Percentiles rank a stretch among this genome's conserved stretches.
phyloP scores from a whole-genome alignment of 2,329 filamentous ascomycete genomes.

The Diaporthe destruens region DNA sequence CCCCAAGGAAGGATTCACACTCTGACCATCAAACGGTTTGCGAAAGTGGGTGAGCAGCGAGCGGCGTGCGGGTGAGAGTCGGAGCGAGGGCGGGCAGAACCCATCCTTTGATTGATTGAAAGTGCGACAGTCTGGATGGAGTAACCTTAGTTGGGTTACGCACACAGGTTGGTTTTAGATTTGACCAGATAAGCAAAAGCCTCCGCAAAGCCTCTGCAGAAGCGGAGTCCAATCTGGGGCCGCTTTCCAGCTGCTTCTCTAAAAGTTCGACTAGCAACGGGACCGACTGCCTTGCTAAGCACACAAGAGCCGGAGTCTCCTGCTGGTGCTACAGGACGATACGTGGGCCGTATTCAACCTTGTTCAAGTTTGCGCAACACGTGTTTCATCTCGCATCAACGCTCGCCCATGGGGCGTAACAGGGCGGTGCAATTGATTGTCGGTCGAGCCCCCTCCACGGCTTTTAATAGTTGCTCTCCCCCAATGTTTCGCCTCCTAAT shows the following conservation, averaged over 20 bases:
- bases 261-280: constrained; percentile 7
- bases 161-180: constrained; percentile 19
- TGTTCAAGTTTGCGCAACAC: constrained; percentile 39
- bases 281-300: constrained; percentile 26
- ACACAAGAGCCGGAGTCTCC: constrained; percentile 32
- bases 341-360: constrained; percentile 38
- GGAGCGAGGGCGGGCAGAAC: constrained; percentile 25
- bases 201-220: constrained; percentile 30
- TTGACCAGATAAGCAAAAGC: constrained; percentile 30
- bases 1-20: constrained; percentile 9
- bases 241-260: not conserved
- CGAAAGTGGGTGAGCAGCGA: constrained; percentile 1
- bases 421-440: constrained; percentile 4
- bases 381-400: constrained; percentile 41
- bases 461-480: constrained; percentile 12
- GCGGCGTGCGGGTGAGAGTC: not conserved
- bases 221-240: constrained; percentile 37
- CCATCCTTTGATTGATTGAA: constrained; percentile 16
- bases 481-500: constrained; percentile 11
- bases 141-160: constrained; percentile 11
- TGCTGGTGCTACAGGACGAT: constrained; percentile 28
- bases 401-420: constrained; percentile 1
- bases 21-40: constrained; percentile 8
- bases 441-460: constrained; percentile 16
- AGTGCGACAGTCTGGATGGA: constrained; percentile 27